These are phyloP conservation scores for Cordia subcordata DNA, from an alignment of 257 asterid genomes.

Conservation along the genomic window DNA sequence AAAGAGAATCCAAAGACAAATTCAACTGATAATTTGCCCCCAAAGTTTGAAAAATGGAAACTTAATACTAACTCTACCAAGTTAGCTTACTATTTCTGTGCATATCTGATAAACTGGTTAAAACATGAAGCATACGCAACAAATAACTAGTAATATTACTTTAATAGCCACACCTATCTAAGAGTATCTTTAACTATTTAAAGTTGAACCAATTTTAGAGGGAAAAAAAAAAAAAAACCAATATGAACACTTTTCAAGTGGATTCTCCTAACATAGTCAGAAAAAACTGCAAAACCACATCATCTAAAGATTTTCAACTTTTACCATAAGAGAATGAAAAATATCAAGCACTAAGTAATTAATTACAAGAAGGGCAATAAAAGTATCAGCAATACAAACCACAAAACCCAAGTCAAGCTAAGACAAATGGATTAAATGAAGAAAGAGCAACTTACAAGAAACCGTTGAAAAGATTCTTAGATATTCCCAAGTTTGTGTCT, in stretches of 20 bases:
- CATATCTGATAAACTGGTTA: slow-evolving; percentile 11
- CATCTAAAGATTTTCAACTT: slow-evolving; percentile 22
- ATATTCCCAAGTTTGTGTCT: slow-evolving; percentile 44
- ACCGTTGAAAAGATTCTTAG: slow-evolving; percentile 53
- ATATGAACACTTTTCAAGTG: slow-evolving; percentile 10
- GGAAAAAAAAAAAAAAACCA: no score
- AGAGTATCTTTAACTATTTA: slow-evolving; percentile 16
- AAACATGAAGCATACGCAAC: slow-evolving; percentile 8
- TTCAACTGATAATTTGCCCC: slow-evolving; percentile 8
- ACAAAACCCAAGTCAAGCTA: slow-evolving; percentile 2
- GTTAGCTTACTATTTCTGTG: slow-evolving; percentile 22
- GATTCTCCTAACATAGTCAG: slow-evolving; percentile 26
- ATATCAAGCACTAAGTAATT: slow-evolving; percentile 9
- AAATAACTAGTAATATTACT: slow-evolving; percentile 2
- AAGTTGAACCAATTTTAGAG: slow-evolving; percentile 9
- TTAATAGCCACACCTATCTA: slow-evolving; percentile 10
- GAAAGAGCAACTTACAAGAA: slow-evolving; percentile 30
- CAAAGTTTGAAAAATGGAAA: slow-evolving; percentile 23
- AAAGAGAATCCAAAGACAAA: slow-evolving; percentile 20
- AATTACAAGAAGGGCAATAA: slow-evolving; percentile 11
- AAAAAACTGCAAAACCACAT: slow-evolving; percentile 15
- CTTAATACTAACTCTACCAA: slow-evolving; percentile 25
- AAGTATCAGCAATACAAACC: slow-evolving; percentile 19
- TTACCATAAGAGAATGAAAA: slow-evolving; percentile 3
- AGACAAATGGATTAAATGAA: slow-evolving; percentile 20